These are phyloP conservation scores for Vitis labrusca DNA, from an alignment of 164 flowering plant genomes.

Conservation along the genomic window DNA sequence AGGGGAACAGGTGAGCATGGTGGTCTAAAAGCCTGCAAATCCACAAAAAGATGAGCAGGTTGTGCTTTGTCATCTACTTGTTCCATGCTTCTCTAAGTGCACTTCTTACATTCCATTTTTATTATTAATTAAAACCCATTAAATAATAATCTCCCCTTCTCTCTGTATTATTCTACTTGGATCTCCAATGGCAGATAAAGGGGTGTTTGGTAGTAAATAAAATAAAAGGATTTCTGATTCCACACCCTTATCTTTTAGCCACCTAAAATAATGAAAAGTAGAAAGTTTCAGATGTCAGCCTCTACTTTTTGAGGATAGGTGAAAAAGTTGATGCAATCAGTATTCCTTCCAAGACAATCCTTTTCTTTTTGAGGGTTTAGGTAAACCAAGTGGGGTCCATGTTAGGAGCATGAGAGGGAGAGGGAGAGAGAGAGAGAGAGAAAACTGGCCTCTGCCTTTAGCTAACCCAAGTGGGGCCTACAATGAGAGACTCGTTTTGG, in stretches of 20 bases:
- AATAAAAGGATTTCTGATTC: not conserved
- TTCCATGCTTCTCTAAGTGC: not conserved
- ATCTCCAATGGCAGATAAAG: not conserved
- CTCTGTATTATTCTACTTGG: too few relatives aligned
- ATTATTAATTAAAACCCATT: not conserved
- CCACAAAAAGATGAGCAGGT: constrained; percentile 29
- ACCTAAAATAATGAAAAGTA: not conserved
- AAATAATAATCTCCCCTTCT: too few relatives aligned
- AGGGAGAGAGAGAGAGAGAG: too few relatives aligned
- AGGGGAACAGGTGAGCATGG: constrained; percentile 32
- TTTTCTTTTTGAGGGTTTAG: constrained; percentile 21
- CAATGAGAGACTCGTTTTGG: not conserved
- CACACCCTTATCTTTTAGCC: not conserved
- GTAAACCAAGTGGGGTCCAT: constrained; percentile 17
- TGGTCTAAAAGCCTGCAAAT: constrained; percentile 41
- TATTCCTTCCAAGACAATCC: constrained; percentile 23
- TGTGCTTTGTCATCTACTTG: constrained; percentile 22
- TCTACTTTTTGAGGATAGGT: constrained; percentile 13
- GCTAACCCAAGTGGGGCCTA: constrained; percentile 19
- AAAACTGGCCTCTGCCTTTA: not conserved
- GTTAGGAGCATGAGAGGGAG: too few relatives aligned
- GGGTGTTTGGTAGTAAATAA: too few relatives aligned
- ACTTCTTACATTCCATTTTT: not conserved
- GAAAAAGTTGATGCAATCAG: constrained; percentile 9
- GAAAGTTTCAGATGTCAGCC: constrained; percentile 20